phyloP scores from a whole-genome alignment of 306 rosid species.

The Castanea sativa region DNA sequence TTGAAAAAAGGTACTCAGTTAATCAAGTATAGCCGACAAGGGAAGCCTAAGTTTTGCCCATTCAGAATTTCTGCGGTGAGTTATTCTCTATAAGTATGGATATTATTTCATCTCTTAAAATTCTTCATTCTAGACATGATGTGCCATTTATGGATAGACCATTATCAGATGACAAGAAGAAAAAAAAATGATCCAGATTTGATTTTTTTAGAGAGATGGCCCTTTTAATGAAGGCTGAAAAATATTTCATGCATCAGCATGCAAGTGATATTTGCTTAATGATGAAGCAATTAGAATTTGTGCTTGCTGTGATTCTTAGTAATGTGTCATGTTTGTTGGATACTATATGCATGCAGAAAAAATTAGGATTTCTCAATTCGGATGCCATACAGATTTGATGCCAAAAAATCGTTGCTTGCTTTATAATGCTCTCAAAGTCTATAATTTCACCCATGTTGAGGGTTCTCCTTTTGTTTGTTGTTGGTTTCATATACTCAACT shows the following conservation, averaged over 20 bases:
- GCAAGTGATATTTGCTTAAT: neutral
- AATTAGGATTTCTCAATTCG: no score
- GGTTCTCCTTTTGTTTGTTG: no score
- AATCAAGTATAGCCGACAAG: slow-evolving; percentile 79
- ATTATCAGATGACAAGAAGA: neutral
- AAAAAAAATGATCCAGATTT: no score
- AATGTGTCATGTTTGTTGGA: neutral
- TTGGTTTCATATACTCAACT: no score
- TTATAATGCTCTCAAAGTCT: no score
- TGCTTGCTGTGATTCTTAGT: neutral
- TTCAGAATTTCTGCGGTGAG: slow-evolving; percentile 85
- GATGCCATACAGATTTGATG: no score
- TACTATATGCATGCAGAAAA: no score
- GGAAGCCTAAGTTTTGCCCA: slow-evolving; percentile 76
- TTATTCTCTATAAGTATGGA: neutral
- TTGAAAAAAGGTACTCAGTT: slow-evolving; percentile 80
- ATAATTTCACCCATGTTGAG: no score
- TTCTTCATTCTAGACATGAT: neutral
- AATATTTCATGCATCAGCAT: neutral
- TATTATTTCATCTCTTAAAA: neutral
- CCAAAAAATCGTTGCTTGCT: no score
- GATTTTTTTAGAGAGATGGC: neutral
- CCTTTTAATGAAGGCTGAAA: neutral
- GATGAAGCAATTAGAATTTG: neutral
- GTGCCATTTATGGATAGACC: neutral